Base-by-base conservation (phyloP, 2,329 filamentous ascomycete genomes). In the Sarocladium oryzae region DNA sequence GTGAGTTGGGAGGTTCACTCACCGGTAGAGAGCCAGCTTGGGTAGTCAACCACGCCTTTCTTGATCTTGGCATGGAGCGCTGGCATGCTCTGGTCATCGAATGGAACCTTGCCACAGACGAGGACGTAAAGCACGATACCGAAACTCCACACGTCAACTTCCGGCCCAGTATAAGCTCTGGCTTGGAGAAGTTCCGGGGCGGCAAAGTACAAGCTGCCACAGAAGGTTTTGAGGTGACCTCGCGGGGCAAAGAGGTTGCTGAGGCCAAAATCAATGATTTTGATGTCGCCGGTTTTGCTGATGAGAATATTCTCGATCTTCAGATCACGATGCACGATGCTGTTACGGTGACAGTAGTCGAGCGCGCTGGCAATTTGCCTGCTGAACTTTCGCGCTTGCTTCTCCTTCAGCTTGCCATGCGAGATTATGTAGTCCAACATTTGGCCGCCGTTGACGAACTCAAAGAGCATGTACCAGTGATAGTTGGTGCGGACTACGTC, bases 351-450 rank as follows among this genome's bases (percentile, higher is more conserved):
- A 65, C 91, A 96, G 70, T 97, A 99, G 68, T 99, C 93, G 52
- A 99, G 76, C 28, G 93, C 90, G 64, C 92, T 96, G 30, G 92
- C 90, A 58, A 99, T 97, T 71, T 99, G 93, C 36, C 93, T 86
- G 57, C 89, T 95, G 67, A 99, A 99, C 67, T 97, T 97, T 62
- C 93, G 85, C 8, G 93, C 93, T 69, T 96, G 92, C 70, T 97
- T 97, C 73, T 99, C 93, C 76, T 97, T 97, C 56, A 99, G 76
- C 63, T 95, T 88, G 53, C 92, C 93, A 63, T 99, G 93, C 3
- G 91, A 96, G 65, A 99, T 99, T 67, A 99, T 99, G 70, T 97
- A 99, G 73, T 99, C 93, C 55, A 99, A 83, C 93, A 99, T 97
- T 71, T 99, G 93, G 16, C 93, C 93, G 45, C 93, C 93, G 64